A percentile compares a stretch with the other conserved stretches of the same genome.
Evolutionary conservation across 2,329 filamentous ascomycete genomes (phyloP).

Genomic region (Cadophora malorum): DNA sequence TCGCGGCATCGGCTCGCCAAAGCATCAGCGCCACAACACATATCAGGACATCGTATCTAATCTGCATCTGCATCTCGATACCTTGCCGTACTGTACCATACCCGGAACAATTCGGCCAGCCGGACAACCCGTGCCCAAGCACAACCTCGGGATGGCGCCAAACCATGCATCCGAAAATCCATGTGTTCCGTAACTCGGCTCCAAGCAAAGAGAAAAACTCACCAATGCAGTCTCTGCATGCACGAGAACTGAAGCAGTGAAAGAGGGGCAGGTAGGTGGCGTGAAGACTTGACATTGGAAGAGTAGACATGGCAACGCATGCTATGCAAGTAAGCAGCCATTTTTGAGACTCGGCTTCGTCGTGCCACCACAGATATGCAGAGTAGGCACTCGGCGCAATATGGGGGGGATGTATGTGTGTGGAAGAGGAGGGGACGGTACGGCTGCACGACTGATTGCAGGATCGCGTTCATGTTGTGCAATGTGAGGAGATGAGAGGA

Average conservation of each 20-base stretch:
- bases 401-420: background rate
- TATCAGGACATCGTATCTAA: background rate
- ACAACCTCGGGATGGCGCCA: constrained; percentile 1
- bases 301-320: background rate
- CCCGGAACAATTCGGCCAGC: background rate
- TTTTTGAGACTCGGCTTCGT: background rate
- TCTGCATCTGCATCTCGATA: background rate
- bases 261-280: background rate
- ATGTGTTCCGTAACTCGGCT: background rate
- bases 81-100: background rate
- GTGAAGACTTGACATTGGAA: background rate
- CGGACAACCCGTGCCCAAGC: background rate
- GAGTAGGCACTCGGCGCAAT: background rate
- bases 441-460: background rate
- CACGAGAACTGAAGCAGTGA: background rate
- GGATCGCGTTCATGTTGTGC: constrained; percentile 10
- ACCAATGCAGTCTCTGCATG: background rate
- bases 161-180: background rate
- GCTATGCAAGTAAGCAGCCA: background rate
- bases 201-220: background rate
- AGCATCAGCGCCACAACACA: background rate
- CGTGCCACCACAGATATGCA: background rate
- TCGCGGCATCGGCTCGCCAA: background rate
- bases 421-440: background rate
- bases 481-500: background rate